These are phyloP conservation scores for Chenopodium suecicum DNA, from an alignment of 148 eudicot species.

Conservation along the genomic window DNA sequence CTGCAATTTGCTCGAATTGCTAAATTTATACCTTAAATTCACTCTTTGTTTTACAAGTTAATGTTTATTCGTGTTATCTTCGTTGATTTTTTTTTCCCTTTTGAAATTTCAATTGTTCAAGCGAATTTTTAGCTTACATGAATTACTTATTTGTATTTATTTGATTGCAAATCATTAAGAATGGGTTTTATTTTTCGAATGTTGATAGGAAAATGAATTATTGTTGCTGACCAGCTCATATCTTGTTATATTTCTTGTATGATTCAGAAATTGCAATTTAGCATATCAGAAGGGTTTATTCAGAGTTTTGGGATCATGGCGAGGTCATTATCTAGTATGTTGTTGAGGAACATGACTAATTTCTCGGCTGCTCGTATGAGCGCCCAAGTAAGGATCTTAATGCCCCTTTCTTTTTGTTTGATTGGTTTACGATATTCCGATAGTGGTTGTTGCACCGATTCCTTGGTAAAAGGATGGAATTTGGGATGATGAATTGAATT, in stretches of 20 bases:
- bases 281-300: not conserved
- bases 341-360: constrained; percentile 41
- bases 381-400: constrained; percentile 35
- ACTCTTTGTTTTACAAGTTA: no score
- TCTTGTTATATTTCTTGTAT: not conserved
- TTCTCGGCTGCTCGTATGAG: constrained; percentile 40
- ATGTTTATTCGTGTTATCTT: no score
- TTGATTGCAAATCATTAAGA: not conserved
- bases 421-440: not conserved
- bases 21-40: no score
- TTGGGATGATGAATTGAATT: not conserved
- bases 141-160: not conserved
- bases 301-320: constrained; percentile 22
- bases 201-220: not conserved
- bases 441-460: not conserved
- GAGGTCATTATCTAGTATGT: constrained; percentile 51
- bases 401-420: not conserved
- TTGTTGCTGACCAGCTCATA: not conserved
- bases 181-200: not conserved
- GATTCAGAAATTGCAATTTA: not conserved
- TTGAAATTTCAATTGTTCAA: not conserved
- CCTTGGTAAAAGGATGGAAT: not conserved
- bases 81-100: no score
- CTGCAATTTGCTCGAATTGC: no score
- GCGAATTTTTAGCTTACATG: not conserved